Conservation (phyloP, 306 rosid genomes). For the Rosa multiflora region DNA sequence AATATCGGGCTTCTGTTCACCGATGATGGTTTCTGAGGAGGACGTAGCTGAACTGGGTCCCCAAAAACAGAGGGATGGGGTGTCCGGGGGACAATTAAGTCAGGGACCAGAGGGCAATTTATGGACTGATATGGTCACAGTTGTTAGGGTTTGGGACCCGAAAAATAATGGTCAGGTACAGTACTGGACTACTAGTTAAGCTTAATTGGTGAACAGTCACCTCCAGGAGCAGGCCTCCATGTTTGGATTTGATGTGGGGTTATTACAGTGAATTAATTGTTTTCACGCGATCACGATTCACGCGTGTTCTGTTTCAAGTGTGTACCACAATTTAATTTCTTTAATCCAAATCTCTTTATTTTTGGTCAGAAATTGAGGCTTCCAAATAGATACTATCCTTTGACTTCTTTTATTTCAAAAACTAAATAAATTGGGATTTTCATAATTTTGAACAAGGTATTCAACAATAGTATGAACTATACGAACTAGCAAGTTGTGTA, state of each 20-base stretch:
- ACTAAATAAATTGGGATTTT: too few relatives aligned
- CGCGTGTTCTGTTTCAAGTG: conserved; percentile 1
- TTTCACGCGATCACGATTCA: background rate
- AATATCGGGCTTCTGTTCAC: background rate
- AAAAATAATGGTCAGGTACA: conserved; percentile 6
- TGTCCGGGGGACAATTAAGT: conserved; percentile 26
- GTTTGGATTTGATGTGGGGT: conserved; percentile 13
- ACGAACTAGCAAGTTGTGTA: too few relatives aligned
- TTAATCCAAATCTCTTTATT: background rate
- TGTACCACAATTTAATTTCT: background rate
- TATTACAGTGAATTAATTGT: background rate
- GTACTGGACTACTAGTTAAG: background rate
- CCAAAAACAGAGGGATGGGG: background rate
- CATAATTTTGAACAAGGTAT: background rate
- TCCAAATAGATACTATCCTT: background rate
- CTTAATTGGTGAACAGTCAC: conserved; percentile 27
- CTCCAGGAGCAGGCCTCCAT: conserved; percentile 20
- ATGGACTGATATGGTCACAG: conserved; percentile 12
- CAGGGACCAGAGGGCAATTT: conserved; percentile 19
- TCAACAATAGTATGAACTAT: too few relatives aligned
- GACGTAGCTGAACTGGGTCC: background rate
- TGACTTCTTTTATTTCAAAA: background rate
- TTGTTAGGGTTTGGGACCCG: conserved; percentile 29
- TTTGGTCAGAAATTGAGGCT: background rate
- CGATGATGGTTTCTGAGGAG: conserved; percentile 7